phyloP scores from a whole-genome alignment of 768 basidiomycete genomes.

The Termitomyces sp. region DNA sequence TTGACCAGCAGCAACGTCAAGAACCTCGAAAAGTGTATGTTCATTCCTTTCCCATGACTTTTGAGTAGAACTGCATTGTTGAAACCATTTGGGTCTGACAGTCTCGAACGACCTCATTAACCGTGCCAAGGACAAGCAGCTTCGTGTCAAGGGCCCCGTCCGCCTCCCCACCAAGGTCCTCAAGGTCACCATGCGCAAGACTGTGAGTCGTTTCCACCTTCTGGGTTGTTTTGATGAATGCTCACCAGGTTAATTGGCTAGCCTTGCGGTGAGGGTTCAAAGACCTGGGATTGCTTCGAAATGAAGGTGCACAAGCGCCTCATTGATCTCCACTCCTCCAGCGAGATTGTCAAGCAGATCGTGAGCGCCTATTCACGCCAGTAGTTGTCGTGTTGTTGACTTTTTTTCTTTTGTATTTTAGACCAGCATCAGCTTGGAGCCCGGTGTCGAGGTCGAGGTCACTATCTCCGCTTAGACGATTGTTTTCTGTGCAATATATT shows the following conservation, averaged over 20 bases:
- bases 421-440: conserved; percentile 98
- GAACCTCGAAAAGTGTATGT: conserved; percentile 96
- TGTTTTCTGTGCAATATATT: not conserved
- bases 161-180: conserved; percentile 98
- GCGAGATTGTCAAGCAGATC: conserved; percentile 99
- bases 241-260: conserved; percentile 25
- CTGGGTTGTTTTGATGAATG: not conserved
- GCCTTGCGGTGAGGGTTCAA: conserved; percentile 99
- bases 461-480: conserved; percentile 75
- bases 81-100: conserved; percentile 23
- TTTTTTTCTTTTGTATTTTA: conserved; percentile 27
- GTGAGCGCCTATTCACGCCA: conserved; percentile 46
- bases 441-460: conserved; percentile 98
- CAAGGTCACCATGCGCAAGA: conserved; percentile 99
- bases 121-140: conserved; percentile 99
- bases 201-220: conserved; percentile 49
- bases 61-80: not conserved
- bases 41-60: not conserved
- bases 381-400: not conserved
- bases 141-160: conserved; percentile 98
- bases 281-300: conserved; percentile 99
- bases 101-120: conserved; percentile 96
- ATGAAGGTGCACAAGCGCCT: conserved; percentile 99
- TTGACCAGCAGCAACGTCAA: conserved; percentile 96
- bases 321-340: conserved; percentile 97